These are phyloP conservation scores for Zygosaccharomyces siamensis DNA, from an alignment of 805 yeast species.

Conservation along the genomic window DNA sequence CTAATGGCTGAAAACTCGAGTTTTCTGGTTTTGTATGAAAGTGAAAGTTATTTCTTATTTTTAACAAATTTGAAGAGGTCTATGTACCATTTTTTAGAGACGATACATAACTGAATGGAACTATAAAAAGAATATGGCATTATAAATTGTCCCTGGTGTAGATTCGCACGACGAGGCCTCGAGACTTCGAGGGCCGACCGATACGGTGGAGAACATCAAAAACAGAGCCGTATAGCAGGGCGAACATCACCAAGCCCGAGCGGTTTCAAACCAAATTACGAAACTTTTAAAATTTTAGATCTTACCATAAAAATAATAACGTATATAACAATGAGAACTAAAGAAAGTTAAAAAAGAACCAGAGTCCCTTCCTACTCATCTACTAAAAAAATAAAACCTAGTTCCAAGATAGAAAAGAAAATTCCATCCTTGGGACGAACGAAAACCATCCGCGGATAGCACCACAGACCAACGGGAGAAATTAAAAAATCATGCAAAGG, in stretches of 20 bases:
- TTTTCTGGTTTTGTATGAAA: background rate
- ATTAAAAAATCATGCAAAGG: conserved; percentile 15
- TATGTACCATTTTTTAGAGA: conserved; percentile 4
- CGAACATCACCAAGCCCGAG: background rate
- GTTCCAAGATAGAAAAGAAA: background rate
- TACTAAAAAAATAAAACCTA: conserved; percentile 4
- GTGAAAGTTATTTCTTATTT: conserved; percentile 2
- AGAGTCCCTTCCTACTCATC: background rate
- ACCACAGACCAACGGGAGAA: background rate
- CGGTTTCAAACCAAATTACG: no score
- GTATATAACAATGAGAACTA: background rate
- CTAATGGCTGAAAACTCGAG: background rate
- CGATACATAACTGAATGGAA: conserved; percentile 6
- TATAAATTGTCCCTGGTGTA: no score
- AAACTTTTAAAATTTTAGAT: no score
- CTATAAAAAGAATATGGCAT: background rate
- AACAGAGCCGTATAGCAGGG: no score
- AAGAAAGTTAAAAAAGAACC: background rate
- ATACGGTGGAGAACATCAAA: no score
- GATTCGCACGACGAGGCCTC: no score
- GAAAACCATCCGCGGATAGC: conserved; percentile 1
- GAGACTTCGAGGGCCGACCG: no score
- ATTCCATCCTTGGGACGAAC: conserved; percentile 1
- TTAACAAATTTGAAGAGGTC: background rate
- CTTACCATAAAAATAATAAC: background rate